phyloP scores from a whole-genome alignment of 2,329 filamentous ascomycete genomes.

The Cladophialophora exuberans region DNA sequence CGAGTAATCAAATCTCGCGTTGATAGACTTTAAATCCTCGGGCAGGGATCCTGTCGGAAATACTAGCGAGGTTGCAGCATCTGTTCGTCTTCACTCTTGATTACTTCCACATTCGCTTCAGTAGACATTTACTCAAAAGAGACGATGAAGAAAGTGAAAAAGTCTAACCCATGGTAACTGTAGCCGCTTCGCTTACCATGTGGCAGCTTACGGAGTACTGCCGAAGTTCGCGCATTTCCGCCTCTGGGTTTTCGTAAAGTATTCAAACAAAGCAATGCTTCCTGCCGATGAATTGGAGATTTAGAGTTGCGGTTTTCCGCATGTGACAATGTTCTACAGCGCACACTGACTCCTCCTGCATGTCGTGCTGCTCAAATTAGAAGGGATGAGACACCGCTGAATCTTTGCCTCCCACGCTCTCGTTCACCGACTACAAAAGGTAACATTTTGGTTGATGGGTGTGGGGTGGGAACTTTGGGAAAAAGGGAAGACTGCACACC shows the following conservation, averaged over 20 bases:
- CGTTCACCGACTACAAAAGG: too few relatives aligned
- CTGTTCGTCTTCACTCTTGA: background rate
- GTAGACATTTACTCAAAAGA: background rate
- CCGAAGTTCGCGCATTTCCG: slow-evolving; percentile 1
- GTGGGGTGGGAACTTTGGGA: too few relatives aligned
- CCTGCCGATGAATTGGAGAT: background rate
- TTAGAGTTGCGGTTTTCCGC: background rate
- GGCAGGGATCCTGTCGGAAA: background rate
- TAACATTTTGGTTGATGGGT: too few relatives aligned
- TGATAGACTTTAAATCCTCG: background rate
- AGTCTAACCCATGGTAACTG: background rate
- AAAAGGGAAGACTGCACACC: too few relatives aligned
- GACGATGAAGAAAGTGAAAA: background rate
- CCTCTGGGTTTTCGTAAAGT: background rate
- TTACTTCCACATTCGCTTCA: background rate
- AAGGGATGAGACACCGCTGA: too few relatives aligned
- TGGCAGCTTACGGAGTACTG: background rate
- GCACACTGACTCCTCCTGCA: too few relatives aligned
- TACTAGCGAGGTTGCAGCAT: background rate
- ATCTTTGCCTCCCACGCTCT: too few relatives aligned
- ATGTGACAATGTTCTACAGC: too few relatives aligned
- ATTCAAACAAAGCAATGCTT: background rate
- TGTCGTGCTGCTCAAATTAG: too few relatives aligned
- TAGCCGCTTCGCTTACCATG: too few relatives aligned
- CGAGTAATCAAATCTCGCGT: too few relatives aligned